A percentile compares a stretch with the other conserved stretches of the same genome.
These are phyloP conservation scores for Penicillium soppii DNA, from an alignment of 495 filamentous ascomycete species.

Conservation along the genomic window DNA sequence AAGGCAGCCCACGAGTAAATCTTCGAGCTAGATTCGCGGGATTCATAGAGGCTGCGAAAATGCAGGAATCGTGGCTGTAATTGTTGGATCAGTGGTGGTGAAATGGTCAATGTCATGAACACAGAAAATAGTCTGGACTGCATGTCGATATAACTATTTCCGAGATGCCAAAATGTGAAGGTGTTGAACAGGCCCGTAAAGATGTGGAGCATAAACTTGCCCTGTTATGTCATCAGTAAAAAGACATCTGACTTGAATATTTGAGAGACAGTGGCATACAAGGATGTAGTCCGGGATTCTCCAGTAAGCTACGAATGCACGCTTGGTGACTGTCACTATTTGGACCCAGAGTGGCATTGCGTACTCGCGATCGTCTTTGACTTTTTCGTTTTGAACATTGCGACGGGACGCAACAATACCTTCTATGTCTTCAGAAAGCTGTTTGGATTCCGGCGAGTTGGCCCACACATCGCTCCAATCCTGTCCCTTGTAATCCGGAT, in stretches of 20 bases:
- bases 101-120: conserved; percentile 70
- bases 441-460: conserved; percentile 42
- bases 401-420: conserved; percentile 39
- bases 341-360: conserved; percentile 59
- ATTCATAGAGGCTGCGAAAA: conserved; percentile 46
- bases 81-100: conserved; percentile 62
- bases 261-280: conserved; percentile 17
- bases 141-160: conserved; percentile 58
- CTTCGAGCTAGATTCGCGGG: conserved; percentile 50
- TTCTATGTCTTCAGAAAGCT: conserved; percentile 48
- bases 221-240: conserved; percentile 20
- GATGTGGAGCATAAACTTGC: conserved; percentile 62
- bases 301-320: conserved; percentile 61
- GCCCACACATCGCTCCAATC: conserved; percentile 64
- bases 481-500: conserved; percentile 60
- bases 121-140: conserved; percentile 66
- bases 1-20: conserved; percentile 56
- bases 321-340: conserved; percentile 45
- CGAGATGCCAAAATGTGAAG: conserved; percentile 64
- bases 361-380: conserved; percentile 52
- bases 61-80: conserved; percentile 49
- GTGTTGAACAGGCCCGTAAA: conserved; percentile 65
- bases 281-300: conserved; percentile 58
- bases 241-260: too few relatives aligned
- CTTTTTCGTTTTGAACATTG: conserved; percentile 27